phyloP scores from a whole-genome alignment of 345 rosid species.

The Eucalyptus curtisii region DNA sequence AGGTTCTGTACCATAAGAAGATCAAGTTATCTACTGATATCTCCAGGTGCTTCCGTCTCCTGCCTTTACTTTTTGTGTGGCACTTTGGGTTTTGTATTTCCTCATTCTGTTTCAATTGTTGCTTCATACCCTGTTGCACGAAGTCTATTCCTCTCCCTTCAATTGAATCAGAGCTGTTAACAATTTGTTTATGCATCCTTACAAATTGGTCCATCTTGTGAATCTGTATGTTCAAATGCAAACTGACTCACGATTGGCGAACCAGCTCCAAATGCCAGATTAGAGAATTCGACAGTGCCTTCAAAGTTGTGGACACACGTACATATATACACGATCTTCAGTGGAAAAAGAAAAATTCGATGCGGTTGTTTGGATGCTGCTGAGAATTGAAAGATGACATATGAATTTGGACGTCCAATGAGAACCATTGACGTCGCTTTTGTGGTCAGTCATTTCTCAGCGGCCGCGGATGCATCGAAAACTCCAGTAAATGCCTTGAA shows the following conservation, averaged over 20 bases:
- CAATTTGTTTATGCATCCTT: neutral
- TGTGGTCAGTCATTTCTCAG: neutral
- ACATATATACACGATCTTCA: neutral
- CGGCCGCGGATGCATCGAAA: neutral
- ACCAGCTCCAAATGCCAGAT: neutral
- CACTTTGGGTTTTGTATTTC: neutral
- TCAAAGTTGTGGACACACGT: neutral
- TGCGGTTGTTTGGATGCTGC: neutral
- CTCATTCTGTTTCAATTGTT: neutral
- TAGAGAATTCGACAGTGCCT: neutral
- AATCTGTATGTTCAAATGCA: neutral
- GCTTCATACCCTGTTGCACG: neutral
- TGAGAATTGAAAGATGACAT: neutral
- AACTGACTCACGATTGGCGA: fast-evolving
- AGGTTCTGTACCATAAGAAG: constrained; percentile 9
- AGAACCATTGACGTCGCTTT: fast-evolving
- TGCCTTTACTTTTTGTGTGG: no score
- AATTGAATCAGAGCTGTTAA: neutral
- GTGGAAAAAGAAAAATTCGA: neutral
- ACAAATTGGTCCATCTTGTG: neutral
- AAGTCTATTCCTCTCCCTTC: neutral
- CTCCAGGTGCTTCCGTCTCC: fast-evolving
- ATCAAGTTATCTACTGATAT: neutral
- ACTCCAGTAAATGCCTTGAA: neutral
- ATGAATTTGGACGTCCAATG: neutral